phyloP scores from a whole-genome alignment of 805 yeast genomes.

The Kodamaea hsintzibuensis region DNA sequence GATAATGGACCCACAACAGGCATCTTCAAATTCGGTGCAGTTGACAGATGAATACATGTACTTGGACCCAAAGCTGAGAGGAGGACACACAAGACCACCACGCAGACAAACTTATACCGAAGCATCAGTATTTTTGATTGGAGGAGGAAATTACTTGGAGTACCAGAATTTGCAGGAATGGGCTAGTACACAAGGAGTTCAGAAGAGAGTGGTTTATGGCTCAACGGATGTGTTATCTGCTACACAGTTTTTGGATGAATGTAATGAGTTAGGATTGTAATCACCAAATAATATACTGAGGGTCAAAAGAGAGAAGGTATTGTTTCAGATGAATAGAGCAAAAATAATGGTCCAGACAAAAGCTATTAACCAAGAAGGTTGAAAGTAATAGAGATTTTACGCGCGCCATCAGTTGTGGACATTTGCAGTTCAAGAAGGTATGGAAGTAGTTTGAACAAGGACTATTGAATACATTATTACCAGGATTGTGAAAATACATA shows the following conservation, averaged over 20 bases:
- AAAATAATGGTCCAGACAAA: no score
- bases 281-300: neutral
- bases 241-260: slow-evolving; percentile 64
- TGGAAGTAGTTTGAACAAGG: no score
- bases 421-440: no score
- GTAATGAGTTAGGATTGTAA: slow-evolving; percentile 49
- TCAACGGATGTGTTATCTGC: slow-evolving; percentile 79
- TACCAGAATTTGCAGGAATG: slow-evolving; percentile 94
- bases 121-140: slow-evolving; percentile 87
- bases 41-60: slow-evolving; percentile 87
- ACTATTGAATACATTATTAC: no score
- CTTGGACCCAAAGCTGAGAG: slow-evolving; percentile 89
- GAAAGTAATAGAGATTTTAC: no score
- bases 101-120: slow-evolving; percentile 79
- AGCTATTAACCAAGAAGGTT: no score
- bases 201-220: slow-evolving; percentile 72
- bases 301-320: no score
- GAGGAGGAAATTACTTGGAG: slow-evolving; percentile 95
- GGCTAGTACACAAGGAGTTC: slow-evolving; percentile 42
- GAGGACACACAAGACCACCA: slow-evolving; percentile 87
- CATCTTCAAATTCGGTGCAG: slow-evolving; percentile 61
- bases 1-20: slow-evolving; percentile 76
- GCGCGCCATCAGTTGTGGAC: no score
- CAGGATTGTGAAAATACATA: no score
- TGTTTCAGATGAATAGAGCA: no score